Evolutionary conservation across 1,139 yeast genomes (phyloP).

Genomic region (Yamadazyma oceani): DNA sequence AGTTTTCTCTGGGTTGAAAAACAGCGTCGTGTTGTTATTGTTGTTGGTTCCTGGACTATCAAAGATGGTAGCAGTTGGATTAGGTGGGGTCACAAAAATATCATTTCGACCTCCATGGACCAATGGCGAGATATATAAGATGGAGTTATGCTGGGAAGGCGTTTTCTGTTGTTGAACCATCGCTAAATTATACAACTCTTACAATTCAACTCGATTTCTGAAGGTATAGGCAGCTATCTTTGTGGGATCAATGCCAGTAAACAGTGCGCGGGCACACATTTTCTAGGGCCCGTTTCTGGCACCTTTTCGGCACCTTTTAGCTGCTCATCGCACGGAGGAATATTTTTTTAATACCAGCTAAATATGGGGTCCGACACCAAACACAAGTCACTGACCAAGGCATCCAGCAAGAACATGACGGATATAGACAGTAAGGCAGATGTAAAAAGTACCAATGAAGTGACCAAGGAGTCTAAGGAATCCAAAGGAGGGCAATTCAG

Average conservation of each 20-base stretch:
- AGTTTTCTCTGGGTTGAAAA: constrained; percentile 33
- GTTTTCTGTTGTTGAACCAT: constrained; percentile 40
- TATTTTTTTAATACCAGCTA: too few relatives aligned
- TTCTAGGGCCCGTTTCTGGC: too few relatives aligned
- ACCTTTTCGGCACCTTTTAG: too few relatives aligned
- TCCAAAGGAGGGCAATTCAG: constrained; percentile 48
- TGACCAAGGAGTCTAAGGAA: neutral
- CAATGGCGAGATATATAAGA: constrained; percentile 62
- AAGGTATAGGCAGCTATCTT: too few relatives aligned
- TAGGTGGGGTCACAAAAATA: constrained; percentile 57
- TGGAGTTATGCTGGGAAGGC: constrained; percentile 56
- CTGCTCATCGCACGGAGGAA: too few relatives aligned
- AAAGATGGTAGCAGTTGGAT: constrained; percentile 41
- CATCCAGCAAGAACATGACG: too few relatives aligned
- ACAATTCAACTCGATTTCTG: too few relatives aligned
- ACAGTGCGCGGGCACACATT: neutral
- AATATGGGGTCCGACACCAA: too few relatives aligned
- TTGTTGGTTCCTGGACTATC: constrained; percentile 46
- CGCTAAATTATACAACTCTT: neutral
- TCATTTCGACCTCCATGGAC: constrained; percentile 48
- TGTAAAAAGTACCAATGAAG: too few relatives aligned
- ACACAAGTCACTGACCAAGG: too few relatives aligned
- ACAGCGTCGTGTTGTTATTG: constrained; percentile 38
- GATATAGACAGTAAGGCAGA: neutral
- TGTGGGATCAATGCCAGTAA: neutral